Evolutionary conservation across 2,329 filamentous ascomycete genomes (phyloP).

Genomic region (Ascochyta koolunga): DNA sequence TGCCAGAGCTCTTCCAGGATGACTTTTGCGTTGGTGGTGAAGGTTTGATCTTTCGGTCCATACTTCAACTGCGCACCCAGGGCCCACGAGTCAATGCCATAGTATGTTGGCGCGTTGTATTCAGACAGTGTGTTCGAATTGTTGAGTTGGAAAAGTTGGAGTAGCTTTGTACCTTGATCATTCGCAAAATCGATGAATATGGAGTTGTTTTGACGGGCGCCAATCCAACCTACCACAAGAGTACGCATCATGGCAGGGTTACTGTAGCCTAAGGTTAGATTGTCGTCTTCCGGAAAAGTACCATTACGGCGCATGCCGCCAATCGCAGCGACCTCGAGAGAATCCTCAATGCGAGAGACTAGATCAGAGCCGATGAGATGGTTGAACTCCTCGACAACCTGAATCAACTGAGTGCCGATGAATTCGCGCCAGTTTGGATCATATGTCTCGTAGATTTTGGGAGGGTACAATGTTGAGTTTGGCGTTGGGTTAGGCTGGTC

Average conservation of each 20-base stretch:
- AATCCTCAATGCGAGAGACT: conserved; percentile 12
- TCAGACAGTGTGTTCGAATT: conserved; percentile 43
- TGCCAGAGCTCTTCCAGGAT: conserved; percentile 41
- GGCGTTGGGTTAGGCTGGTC: conserved; percentile 12
- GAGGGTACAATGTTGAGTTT: conserved; percentile 6
- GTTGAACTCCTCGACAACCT: conserved; percentile 46
- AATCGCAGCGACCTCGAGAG: conserved; percentile 12
- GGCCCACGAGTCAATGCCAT: conserved; percentile 52
- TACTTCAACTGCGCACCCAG: conserved; percentile 50
- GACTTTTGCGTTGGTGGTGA: conserved; percentile 19
- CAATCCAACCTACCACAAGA: conserved; percentile 52
- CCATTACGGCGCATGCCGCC: conserved; percentile 15
- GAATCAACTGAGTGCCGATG: conserved; percentile 45
- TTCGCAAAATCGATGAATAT: conserved; percentile 48
- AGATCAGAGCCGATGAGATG: conserved; percentile 35
- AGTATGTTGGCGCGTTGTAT: conserved; percentile 52
- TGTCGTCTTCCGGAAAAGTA: conserved; percentile 13
- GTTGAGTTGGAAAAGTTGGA: conserved; percentile 34
- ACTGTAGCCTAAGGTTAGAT: conserved; percentile 37
- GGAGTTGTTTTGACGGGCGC: conserved; percentile 47
- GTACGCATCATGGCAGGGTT: conserved; percentile 54
- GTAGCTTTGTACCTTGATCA: conserved; percentile 39
- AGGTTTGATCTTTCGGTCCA: conserved; percentile 37
- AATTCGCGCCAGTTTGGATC: conserved; percentile 49
- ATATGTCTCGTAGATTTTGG: conserved; percentile 15